Base-by-base conservation (phyloP, 2,329 filamentous ascomycete genomes). In the Fusarium tricinctum region DNA sequence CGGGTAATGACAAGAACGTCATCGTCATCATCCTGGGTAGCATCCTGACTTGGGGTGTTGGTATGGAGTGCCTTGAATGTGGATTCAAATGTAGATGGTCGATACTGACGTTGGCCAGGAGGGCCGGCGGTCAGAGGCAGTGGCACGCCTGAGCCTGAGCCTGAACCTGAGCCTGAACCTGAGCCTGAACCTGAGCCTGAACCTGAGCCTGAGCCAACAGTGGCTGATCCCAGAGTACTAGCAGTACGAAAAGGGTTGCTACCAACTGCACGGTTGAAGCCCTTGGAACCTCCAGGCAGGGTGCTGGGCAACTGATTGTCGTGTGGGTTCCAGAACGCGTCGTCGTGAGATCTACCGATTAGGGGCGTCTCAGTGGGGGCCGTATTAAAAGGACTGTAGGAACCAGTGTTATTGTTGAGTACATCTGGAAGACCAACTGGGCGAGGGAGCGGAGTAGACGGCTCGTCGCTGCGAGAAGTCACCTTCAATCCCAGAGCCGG, bases 71-170 rank as follows among this genome's bases (percentile, higher is more conserved):
- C 73, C 56, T 77, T 80, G 58, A 79, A 73, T 3, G 77, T 76
- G 10, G 76, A 73, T 28, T 85, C 82, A 33, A 83, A 77, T 4
- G 79, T 79, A 23, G 80, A 78, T n/a, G 83, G 77, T 20, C 79
- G 82, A 67, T 82, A 82, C 57, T 84, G 83, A 42, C 85, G 82
- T 61, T 84, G 82, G 20, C 85, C 85, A 14, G 85, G 85, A 42
- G 85, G 85, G 3, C 85, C 85, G 28, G 85, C 85, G 20, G 83
- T 86, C 66, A 87, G 71, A 12, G 85, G 85, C 22, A 76, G 79
- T n/a, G 84, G 85, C 19, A 79, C 80, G 8, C 83, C 84, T 1
- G 78, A 75, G 23, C 23, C 84, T 1, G 78, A 75, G 1, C 77
- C 77, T 26, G 72, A 75, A 4, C 78, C 71, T n/a, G n/a, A n/a